phyloP scores from a whole-genome alignment of 768 basidiomycete species.

The Calocera cornea region DNA sequence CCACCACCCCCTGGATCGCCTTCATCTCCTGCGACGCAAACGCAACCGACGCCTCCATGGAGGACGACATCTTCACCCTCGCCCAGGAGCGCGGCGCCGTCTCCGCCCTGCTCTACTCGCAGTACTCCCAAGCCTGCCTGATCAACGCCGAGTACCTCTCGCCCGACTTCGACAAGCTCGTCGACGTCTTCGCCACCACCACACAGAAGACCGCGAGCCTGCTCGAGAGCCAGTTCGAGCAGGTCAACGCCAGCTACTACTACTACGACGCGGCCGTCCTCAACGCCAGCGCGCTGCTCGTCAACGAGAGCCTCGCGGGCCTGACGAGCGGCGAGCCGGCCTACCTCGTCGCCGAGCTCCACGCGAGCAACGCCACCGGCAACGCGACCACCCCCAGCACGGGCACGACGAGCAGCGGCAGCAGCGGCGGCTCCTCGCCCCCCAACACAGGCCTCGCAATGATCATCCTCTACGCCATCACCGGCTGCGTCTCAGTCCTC shows the following conservation, averaged over 20 bases:
- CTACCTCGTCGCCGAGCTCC: slow-evolving; percentile 59
- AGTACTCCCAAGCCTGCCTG: slow-evolving; percentile 53
- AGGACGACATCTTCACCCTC: slow-evolving; percentile 67
- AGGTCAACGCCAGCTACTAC: slow-evolving; percentile 38
- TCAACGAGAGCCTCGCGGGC: slow-evolving; percentile 32
- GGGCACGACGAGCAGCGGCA: slow-evolving; percentile 3
- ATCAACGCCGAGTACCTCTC: slow-evolving; percentile 61
- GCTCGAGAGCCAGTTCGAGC: slow-evolving; percentile 42
- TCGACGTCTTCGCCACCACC: slow-evolving; percentile 68
- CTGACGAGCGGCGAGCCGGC: slow-evolving; percentile 36
- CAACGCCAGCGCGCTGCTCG: slow-evolving; percentile 35
- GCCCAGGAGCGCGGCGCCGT: slow-evolving; percentile 66
- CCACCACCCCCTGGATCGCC: slow-evolving; percentile 82
- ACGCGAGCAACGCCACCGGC: slow-evolving; percentile 46
- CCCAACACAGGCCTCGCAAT: slow-evolving; percentile 59
- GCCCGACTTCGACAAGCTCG: slow-evolving; percentile 51
- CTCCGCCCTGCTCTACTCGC: slow-evolving; percentile 74
- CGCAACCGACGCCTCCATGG: slow-evolving; percentile 43
- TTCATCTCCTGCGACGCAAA: slow-evolving; percentile 73
- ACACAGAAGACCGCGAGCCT: slow-evolving; percentile 25
- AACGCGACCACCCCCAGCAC: slow-evolving; percentile 21
- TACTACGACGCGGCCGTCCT: slow-evolving; percentile 50
- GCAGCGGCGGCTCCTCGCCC: slow-evolving; percentile 14
- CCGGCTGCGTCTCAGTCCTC: slow-evolving; percentile 72
- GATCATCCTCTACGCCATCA: slow-evolving; percentile 78